Conservation (phyloP, 768 basidiomycete species). For the Infundibulicybe gibba region DNA sequence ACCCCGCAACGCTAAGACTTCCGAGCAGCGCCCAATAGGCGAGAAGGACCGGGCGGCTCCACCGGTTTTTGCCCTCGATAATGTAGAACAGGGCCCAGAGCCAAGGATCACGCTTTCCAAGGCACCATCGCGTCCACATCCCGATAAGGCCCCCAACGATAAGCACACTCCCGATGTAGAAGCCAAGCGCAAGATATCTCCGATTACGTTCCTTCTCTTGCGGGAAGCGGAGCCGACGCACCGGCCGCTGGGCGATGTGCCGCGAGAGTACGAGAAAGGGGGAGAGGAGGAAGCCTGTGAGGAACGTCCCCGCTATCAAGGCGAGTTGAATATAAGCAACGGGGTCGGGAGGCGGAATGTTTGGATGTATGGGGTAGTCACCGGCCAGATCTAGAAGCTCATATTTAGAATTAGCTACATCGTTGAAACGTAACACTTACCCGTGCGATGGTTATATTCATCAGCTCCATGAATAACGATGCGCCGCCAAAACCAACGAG, state of each 20-base stretch:
- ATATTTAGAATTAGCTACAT: not conserved
- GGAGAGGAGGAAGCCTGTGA: slow-evolving; percentile 93
- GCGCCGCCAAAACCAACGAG: slow-evolving; percentile 88
- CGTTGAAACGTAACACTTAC: slow-evolving; percentile 39
- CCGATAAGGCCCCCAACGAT: slow-evolving; percentile 85
- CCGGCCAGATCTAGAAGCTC: slow-evolving; percentile 66
- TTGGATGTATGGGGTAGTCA: slow-evolving; percentile 79
- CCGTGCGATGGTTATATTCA: slow-evolving; percentile 79
- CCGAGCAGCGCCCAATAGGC: slow-evolving; percentile 84
- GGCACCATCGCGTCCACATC: slow-evolving; percentile 88
- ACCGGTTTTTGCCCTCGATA: slow-evolving; percentile 68
- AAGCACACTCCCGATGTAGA: slow-evolving; percentile 73
- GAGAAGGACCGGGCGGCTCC: slow-evolving; percentile 77
- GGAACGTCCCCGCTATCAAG: slow-evolving; percentile 85
- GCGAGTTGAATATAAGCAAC: slow-evolving; percentile 89
- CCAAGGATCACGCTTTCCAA: slow-evolving; percentile 83
- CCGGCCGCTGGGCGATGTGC: slow-evolving; percentile 84
- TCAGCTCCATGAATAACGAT: slow-evolving; percentile 78
- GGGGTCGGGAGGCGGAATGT: slow-evolving; percentile 94
- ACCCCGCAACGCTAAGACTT: slow-evolving; percentile 85
- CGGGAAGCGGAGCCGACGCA: slow-evolving; percentile 77
- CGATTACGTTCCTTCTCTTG: slow-evolving; percentile 81
- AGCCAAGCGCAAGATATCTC: slow-evolving; percentile 78
- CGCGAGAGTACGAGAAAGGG: slow-evolving; percentile 91
- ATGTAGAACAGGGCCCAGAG: slow-evolving; percentile 79